Conservation (phyloP, 2,329 filamentous ascomycete genomes). For the Xylaria sp. region DNA sequence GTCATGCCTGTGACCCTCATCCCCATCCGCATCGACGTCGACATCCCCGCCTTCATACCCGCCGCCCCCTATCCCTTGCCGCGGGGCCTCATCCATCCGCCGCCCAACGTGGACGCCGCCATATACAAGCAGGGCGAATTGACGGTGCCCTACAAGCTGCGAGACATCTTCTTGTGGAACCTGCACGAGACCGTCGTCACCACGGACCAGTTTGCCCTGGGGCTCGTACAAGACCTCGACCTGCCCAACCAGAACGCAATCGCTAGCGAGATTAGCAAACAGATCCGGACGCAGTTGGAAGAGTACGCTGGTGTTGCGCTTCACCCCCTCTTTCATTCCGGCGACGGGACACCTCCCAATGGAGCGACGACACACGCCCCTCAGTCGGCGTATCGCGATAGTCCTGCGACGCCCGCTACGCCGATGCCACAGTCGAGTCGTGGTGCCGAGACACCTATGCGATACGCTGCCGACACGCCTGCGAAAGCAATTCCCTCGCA, state of each 20-base stretch:
- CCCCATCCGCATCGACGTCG: slow-evolving; percentile 94
- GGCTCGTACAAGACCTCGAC: slow-evolving; percentile 90
- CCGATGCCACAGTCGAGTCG: slow-evolving; percentile 48
- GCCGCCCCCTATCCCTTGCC: slow-evolving; percentile 68
- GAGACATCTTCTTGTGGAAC: slow-evolving; percentile 98
- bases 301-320: slow-evolving; percentile 95
- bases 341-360: slow-evolving; percentile 35
- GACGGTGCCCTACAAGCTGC: slow-evolving; percentile 84
- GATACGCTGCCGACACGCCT: slow-evolving; percentile 58
- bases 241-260: slow-evolving; percentile 75
- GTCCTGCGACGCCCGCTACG: slow-evolving; percentile 50
- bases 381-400: slow-evolving; percentile 40
- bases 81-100: slow-evolving; percentile 70
- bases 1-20: slow-evolving; percentile 87
- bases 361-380: slow-evolving; percentile 24
- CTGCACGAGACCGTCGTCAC: slow-evolving; percentile 92
- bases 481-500: slow-evolving; percentile 53
- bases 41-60: slow-evolving; percentile 79
- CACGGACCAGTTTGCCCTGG: slow-evolving; percentile 92
- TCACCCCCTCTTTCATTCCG: slow-evolving; percentile 84
- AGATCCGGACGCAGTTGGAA: slow-evolving; percentile 93
- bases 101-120: slow-evolving; percentile 57
- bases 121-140: slow-evolving; percentile 80
- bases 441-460: slow-evolving; percentile 63
- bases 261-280: slow-evolving; percentile 83